Conservation (phyloP, 257 asterid species). For the Solanum habrochaites region DNA sequence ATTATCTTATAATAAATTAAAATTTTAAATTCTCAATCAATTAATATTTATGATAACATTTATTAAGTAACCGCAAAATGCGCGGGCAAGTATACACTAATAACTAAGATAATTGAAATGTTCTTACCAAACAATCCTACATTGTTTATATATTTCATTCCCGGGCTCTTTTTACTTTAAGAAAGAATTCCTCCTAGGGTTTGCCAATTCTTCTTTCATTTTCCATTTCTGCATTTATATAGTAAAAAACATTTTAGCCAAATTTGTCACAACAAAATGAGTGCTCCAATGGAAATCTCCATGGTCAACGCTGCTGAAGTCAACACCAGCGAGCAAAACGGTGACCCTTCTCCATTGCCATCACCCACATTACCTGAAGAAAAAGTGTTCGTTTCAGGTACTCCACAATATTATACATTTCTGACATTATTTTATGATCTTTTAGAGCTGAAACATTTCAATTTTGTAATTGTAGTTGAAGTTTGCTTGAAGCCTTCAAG, state of each 20-base stretch:
- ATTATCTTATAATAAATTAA: too few species aligned
- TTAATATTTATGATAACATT: too few species aligned
- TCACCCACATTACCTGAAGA: slow-evolving; percentile 23
- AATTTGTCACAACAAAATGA: slow-evolving; percentile 29
- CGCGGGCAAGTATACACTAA: not conserved
- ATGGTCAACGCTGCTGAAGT: slow-evolving; percentile 23
- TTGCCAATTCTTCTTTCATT: not conserved
- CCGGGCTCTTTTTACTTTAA: not conserved
- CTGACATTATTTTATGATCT: not conserved
- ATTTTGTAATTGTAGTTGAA: slow-evolving; percentile 50
- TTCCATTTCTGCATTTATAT: not conserved
- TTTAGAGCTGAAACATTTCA: not conserved
- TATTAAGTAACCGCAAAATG: too few species aligned
- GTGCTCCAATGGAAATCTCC: slow-evolving; percentile 82
- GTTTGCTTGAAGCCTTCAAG: slow-evolving; percentile 72
- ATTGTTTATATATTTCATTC: not conserved
- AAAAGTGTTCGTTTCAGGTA: slow-evolving; percentile 73
- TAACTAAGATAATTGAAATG: not conserved
- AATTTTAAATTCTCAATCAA: too few species aligned
- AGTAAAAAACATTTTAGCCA: not conserved
- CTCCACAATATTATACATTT: not conserved
- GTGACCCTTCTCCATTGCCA: slow-evolving; percentile 35
- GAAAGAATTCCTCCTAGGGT: not conserved
- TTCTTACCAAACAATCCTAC: not conserved
- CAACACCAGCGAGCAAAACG: slow-evolving; percentile 26